These are phyloP conservation scores for Theobroma cacao DNA, from an alignment of 345 rosid species.

Conservation along the genomic window DNA sequence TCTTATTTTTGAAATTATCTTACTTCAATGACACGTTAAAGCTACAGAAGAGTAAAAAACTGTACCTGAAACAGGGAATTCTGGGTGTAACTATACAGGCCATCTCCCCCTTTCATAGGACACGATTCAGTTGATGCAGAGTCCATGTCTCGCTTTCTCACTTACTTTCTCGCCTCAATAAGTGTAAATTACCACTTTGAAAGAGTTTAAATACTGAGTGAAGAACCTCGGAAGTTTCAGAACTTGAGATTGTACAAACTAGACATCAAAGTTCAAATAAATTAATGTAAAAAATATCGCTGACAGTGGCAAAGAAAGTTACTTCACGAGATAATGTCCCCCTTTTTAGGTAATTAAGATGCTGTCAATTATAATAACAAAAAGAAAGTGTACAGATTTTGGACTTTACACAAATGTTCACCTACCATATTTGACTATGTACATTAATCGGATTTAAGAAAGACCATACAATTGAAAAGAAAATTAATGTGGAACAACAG, in stretches of 20 bases:
- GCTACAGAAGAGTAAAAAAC: too few relatives aligned
- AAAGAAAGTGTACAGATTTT: background rate
- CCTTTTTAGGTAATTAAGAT: background rate
- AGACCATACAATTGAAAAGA: too few relatives aligned
- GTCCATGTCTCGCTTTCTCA: background rate
- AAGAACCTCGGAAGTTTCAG: background rate
- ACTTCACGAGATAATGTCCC: background rate
- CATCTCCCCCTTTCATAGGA: conserved; percentile 14
- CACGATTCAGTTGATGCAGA: background rate
- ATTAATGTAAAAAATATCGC: background rate
- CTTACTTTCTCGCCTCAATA: background rate
- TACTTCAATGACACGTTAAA: background rate
- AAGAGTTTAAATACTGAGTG: background rate
- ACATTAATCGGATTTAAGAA: background rate
- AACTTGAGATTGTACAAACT: background rate
- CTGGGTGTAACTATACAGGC: background rate
- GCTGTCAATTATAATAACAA: background rate
- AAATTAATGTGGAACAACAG: too few relatives aligned
- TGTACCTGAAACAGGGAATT: conserved; percentile 7
- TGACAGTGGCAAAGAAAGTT: background rate
- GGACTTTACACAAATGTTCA: background rate
- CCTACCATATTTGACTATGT: background rate
- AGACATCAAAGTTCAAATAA: background rate
- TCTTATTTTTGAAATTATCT: background rate
- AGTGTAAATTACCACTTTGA: background rate